Evolutionary conservation across 106 monocot genomes (phyloP), one percentile per base, ranked within the genome.

Genomic region (Allium fistulosum): DNA sequence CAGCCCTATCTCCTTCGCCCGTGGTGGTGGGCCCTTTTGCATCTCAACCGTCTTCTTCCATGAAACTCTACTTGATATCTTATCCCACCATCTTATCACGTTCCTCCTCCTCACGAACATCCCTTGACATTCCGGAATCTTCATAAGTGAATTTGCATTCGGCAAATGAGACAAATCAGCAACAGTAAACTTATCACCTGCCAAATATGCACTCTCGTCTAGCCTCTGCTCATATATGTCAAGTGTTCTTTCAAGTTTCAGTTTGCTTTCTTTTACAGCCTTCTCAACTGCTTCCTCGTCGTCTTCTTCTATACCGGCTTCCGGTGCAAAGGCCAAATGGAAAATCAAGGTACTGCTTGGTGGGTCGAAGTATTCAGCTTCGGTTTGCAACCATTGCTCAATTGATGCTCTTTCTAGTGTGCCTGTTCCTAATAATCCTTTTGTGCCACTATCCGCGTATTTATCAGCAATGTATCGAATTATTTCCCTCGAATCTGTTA

Each of bases 81-180:
- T 69, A 22, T 79, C 67, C 90, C 90, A 94, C 94, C 94, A 94
- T 82, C 73, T 71, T n/a, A 67, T 62, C 61, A 94, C 87, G 51
- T 86, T 94, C 74, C 75, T 72, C 74, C 82, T 84, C 26, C 37
- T 49, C 26, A 61, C 28, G 59, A 87, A 87, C 16, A 94, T 71
- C 46, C 78, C 15, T 0, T n/a, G 12, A 26, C 82, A 62, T 7
- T 77, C 56, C 1, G 26, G 75, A 9, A 75, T 66, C 13, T 56
- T 80, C 63, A 75, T 76, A 10, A 89, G 76, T 17, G 78, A 69
- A 26, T 89, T 74, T 10, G 84, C 65, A 75, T 85, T 82, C 11
- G 88, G 84, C 17, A 94, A 79, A 63, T 89, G 89, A 1, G 79
- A 77, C 11, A 94, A 77, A 57, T 94, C 93, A 0, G 88, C 88